Conservation (phyloP, 768 basidiomycete species). For the Suillus plorans region DNA sequence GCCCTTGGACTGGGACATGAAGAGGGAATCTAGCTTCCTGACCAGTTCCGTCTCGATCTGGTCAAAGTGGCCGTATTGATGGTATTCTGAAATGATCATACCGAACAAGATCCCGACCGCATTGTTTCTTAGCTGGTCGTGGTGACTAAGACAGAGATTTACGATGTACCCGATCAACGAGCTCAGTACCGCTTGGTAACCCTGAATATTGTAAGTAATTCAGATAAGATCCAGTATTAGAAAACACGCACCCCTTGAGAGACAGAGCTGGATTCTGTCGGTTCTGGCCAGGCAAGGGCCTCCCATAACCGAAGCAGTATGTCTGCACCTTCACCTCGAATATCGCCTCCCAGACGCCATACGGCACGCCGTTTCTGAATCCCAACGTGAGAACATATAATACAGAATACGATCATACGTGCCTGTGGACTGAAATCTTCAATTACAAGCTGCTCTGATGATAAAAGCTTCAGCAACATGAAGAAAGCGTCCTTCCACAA, state of each 20-base stretch:
- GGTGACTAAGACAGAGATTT: slow-evolving; percentile 90
- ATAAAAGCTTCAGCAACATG: slow-evolving; percentile 81
- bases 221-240: background rate
- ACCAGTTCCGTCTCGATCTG: slow-evolving; percentile 92
- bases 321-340: slow-evolving; percentile 86
- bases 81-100: slow-evolving; percentile 93
- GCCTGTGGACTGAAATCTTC: slow-evolving; percentile 96
- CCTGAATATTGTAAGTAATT: slow-evolving; percentile 39
- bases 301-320: slow-evolving; percentile 84
- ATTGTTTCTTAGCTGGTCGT: slow-evolving; percentile 86
- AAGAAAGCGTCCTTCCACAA: slow-evolving; percentile 83
- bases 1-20: slow-evolving; percentile 90
- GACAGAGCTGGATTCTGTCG: slow-evolving; percentile 43
- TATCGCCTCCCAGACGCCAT: slow-evolving; percentile 95
- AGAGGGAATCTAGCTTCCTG: slow-evolving; percentile 84
- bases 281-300: slow-evolving; percentile 76
- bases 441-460: slow-evolving; percentile 89
- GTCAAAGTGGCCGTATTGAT: slow-evolving; percentile 81
- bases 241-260: slow-evolving; percentile 63
- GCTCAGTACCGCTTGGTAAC: slow-evolving; percentile 82
- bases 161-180: slow-evolving; percentile 88
- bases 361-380: slow-evolving; percentile 88
- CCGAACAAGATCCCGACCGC: slow-evolving; percentile 92
- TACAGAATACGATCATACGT: slow-evolving; percentile 12
- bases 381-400: slow-evolving; percentile 9